A percentile compares a stretch with the other conserved stretches of the same genome.
Evolutionary conservation across 2,329 filamentous ascomycete genomes (phyloP).

Genomic region (Arthrobotrys iridis): DNA sequence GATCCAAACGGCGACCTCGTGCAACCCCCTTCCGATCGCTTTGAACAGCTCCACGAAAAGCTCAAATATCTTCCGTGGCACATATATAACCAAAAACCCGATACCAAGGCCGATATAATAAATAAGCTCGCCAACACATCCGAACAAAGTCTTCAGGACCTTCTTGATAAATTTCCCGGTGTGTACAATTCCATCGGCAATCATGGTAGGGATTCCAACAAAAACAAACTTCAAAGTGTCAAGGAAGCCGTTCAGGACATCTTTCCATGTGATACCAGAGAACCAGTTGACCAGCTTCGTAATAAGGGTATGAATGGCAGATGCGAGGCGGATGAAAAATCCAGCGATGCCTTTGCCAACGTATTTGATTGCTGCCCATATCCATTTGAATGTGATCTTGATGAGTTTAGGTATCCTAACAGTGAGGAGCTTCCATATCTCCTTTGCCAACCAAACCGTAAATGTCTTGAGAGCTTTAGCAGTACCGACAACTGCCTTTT

Average conservation of each 20-base stretch:
- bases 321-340: constrained; percentile 62
- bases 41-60: constrained; percentile 39
- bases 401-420: constrained; percentile 59
- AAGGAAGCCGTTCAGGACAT: constrained; percentile 61
- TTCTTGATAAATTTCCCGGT: constrained; percentile 40
- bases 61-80: constrained; percentile 42
- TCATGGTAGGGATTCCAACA: constrained; percentile 30
- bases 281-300: constrained; percentile 61
- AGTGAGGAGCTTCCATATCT: constrained; percentile 27
- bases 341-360: constrained; percentile 56
- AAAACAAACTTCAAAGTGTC: constrained; percentile 59
- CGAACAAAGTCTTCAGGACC: constrained; percentile 40
- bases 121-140: constrained; percentile 17
- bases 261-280: constrained; percentile 60
- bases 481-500: constrained; percentile 15
- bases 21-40: constrained; percentile 34
- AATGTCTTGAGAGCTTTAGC: constrained; percentile 31
- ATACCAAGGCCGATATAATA: constrained; percentile 37
- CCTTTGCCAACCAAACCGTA: constrained; percentile 27
- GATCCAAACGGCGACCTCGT: constrained; percentile 50
- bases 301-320: constrained; percentile 60
- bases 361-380: constrained; percentile 58
- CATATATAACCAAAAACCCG: constrained; percentile 27
- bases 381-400: constrained; percentile 62
- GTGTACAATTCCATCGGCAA: constrained; percentile 9